Evolutionary conservation across 2,329 filamentous ascomycete species (phyloP).

Genomic region (Colletotrichum spinosum): DNA sequence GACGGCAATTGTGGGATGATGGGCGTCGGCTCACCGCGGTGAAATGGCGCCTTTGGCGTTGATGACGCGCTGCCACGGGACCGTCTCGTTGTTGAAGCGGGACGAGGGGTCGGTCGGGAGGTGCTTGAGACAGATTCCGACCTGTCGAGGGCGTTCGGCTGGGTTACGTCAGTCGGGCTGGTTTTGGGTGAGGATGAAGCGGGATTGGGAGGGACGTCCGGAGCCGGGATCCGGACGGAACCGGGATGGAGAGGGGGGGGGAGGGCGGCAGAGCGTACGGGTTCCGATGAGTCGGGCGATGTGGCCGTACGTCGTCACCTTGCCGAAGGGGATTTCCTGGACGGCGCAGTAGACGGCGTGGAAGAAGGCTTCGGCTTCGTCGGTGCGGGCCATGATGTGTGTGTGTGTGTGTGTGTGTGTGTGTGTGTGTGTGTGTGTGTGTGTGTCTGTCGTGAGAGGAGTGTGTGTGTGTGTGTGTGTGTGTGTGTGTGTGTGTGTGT

Average conservation of each 20-base stretch:
- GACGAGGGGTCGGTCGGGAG: slow-evolving; percentile 68
- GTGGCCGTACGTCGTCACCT: slow-evolving; percentile 89
- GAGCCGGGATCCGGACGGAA: background rate
- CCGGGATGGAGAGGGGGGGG: background rate
- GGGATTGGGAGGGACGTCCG: background rate
- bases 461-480: too few relatives aligned
- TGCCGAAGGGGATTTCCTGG: slow-evolving; percentile 85
- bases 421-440: too few relatives aligned
- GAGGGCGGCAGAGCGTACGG: slow-evolving; percentile 62
- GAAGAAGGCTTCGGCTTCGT: slow-evolving; percentile 82
- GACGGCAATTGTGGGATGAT: background rate
- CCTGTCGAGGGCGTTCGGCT: slow-evolving; percentile 84
- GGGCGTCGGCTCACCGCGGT: slow-evolving; percentile 68
- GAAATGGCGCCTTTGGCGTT: slow-evolving; percentile 90
- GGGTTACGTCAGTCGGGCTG: background rate
- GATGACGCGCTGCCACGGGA: slow-evolving; percentile 95
- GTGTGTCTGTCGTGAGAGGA: too few relatives aligned
- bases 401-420: too few relatives aligned
- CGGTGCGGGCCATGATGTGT: slow-evolving; percentile 72
- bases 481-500: too few relatives aligned
- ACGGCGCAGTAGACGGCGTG: slow-evolving; percentile 84
- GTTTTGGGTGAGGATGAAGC: background rate
- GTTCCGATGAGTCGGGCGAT: slow-evolving; percentile 79
- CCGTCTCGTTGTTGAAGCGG: slow-evolving; percentile 78
- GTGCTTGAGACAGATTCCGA: slow-evolving; percentile 91